A percentile compares a stretch with the other conserved stretches of the same genome.
Evolutionary conservation across 2,329 filamentous ascomycete genomes (phyloP).

Genomic region (Xylaria sp.): DNA sequence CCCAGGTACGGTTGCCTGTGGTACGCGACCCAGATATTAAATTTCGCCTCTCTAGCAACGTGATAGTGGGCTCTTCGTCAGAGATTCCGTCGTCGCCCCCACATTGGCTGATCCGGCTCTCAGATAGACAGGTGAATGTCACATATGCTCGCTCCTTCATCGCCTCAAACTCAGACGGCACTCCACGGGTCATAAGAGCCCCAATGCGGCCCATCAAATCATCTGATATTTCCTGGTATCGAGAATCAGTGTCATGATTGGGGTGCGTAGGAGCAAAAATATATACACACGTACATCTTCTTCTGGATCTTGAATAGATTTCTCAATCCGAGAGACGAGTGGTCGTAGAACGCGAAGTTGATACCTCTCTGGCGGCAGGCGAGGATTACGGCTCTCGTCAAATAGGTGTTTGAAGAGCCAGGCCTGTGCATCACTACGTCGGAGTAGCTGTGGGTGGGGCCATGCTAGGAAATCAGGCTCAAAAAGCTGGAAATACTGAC

Average conservation of each 20-base stretch:
- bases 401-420: conserved; percentile 63
- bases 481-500: conserved; percentile 42
- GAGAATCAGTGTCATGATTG: background rate
- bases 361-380: conserved; percentile 64
- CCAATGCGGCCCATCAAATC: conserved; percentile 63
- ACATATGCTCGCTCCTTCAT: conserved; percentile 67
- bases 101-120: background rate
- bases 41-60: conserved; percentile 60
- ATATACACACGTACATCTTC: conserved; percentile 56
- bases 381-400: conserved; percentile 50
- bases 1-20: conserved; percentile 73
- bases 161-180: conserved; percentile 40
- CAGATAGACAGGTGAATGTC: conserved; percentile 57
- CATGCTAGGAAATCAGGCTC: conserved; percentile 43
- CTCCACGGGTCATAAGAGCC: conserved; percentile 54
- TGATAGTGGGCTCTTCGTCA: conserved; percentile 48
- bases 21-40: conserved; percentile 63
- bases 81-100: conserved; percentile 7
- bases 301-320: conserved; percentile 62
- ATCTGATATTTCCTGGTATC: conserved; percentile 60
- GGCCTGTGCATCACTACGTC: conserved; percentile 36
- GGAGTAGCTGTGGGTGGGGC: conserved; percentile 38
- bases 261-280: background rate
- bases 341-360: conserved; percentile 64
- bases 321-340: conserved; percentile 62